phyloP scores from a whole-genome alignment of 2,329 filamentous ascomycete species.

The Dactylellina drechsleri region DNA sequence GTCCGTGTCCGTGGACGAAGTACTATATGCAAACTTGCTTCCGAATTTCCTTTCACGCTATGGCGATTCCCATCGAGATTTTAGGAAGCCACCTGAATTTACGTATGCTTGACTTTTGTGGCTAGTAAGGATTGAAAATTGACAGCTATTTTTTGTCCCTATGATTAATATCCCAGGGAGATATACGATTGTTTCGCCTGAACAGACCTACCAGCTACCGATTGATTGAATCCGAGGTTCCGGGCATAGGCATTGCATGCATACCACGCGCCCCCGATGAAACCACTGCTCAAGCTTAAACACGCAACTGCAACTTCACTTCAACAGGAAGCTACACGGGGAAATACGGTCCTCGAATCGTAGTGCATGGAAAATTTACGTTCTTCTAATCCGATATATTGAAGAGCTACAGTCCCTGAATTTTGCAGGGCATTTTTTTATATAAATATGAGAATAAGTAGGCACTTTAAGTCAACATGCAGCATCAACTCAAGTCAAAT shows the following conservation, averaged over 20 bases:
- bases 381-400: neutral
- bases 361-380: slow-evolving; percentile 20
- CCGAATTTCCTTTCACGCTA: too few species aligned
- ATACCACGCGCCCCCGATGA: too few species aligned
- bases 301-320: too few species aligned
- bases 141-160: too few species aligned
- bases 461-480: neutral
- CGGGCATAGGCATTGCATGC: neutral
- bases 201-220: slow-evolving; percentile 3
- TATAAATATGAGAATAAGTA: slow-evolving; percentile 27
- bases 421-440: neutral
- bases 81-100: too few species aligned
- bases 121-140: too few species aligned
- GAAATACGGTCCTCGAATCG: slow-evolving; percentile 53
- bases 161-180: too few species aligned
- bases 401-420: neutral
- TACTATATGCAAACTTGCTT: too few species aligned
- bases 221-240: slow-evolving; percentile 25
- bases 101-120: too few species aligned
- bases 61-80: too few species aligned
- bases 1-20: slow-evolving; percentile 14
- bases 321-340: slow-evolving; percentile 8
- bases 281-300: too few species aligned
- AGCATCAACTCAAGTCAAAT: neutral
- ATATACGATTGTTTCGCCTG: neutral